Evolutionary conservation across 805 yeast genomes (phyloP), one percentile per base, ranked within the genome.

Genomic region (Phaffomyces opuntiae): DNA sequence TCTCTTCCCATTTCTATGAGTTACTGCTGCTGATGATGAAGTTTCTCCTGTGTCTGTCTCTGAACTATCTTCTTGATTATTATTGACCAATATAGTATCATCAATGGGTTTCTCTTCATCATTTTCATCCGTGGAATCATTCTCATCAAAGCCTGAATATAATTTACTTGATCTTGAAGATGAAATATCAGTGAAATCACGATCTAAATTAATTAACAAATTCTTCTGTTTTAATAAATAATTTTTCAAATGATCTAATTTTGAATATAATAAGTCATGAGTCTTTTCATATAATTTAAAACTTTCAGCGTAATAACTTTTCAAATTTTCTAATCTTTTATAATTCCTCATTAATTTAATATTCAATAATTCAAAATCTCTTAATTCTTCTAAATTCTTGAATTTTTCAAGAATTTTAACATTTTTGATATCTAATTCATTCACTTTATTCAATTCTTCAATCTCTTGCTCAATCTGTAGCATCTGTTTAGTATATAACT

Each of bases 311-410:
- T 61, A 50, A 44, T 54, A 66, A 7, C 48, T 46, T 13, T 51
- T 52, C 32, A 59, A 29, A 9, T 58, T 55, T 34, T 59, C 57
- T 32, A 60, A 53, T 29, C 57, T 53, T 34, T 50, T 50, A 44
- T 59, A 65, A 6, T 57, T 47, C 36, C 58, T 50, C 53, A 49
- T 49, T 3, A 53, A 39, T 37, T 60, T 56, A 17, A 61, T 48
- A 27, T 64, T 50, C 9, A 59, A 40, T 7, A 68, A 32, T 39
- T 64, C 67, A 41, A 49, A 61, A 44, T 68, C 72, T 39, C 66
- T 52, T 35, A 43, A 44, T 40, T 69, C 73, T 5, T 48, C 47
- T 35, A 66, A 40, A 49, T 69, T 72, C 29, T 54, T 54, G 19
- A 53, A 57, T 4, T 27, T 19, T 16, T 59, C 57, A 27, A 40